A percentile compares a stretch with the other conserved stretches of the same genome.
phyloP scores from a whole-genome alignment of 2,329 filamentous ascomycete genomes.

The Xylaria polymorpha region DNA sequence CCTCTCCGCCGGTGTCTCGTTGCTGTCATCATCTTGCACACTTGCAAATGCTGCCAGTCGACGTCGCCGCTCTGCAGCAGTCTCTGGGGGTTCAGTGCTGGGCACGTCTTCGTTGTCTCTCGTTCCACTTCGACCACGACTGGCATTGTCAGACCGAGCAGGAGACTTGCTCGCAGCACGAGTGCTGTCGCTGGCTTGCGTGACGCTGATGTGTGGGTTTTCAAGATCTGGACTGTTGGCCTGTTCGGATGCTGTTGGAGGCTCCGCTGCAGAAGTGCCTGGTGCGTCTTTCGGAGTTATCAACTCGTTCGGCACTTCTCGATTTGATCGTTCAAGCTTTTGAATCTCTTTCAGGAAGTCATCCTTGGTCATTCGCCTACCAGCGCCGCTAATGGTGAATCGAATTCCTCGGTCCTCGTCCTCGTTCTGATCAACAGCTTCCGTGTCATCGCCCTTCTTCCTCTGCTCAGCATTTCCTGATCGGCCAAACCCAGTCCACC shows the following conservation, averaged over 20 bases:
- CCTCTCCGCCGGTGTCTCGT: conserved; percentile 79
- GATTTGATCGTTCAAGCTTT: conserved; percentile 74
- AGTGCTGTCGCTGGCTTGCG: conserved; percentile 47
- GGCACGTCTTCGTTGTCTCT: conserved; percentile 40
- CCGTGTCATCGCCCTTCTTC: conserved; percentile 53
- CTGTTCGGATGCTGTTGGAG: conserved; percentile 11
- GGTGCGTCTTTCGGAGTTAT: conserved; percentile 55
- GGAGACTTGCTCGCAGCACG: conserved; percentile 39
- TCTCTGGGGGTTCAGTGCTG: conserved; percentile 66
- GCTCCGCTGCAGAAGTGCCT: not conserved
- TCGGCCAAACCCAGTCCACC: conserved; percentile 63
- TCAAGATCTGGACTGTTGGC: conserved; percentile 15
- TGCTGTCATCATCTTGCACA: conserved; percentile 57
- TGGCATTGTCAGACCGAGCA: conserved; percentile 23
- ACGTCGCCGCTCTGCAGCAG: conserved; percentile 75
- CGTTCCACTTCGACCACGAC: conserved; percentile 43
- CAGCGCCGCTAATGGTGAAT: conserved; percentile 80
- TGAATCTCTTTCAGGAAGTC: conserved; percentile 82
- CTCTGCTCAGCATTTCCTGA: conserved; percentile 50
- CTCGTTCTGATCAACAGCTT: conserved; percentile 58
- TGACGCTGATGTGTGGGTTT: conserved; percentile 43
- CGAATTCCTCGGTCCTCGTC: conserved; percentile 78
- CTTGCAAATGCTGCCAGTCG: conserved; percentile 66
- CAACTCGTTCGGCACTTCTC: conserved; percentile 65
- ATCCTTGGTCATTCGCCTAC: conserved; percentile 80